Percentiles rank a stretch among this genome's conserved stretches.
phyloP scores from a whole-genome alignment of 2,329 filamentous ascomycete genomes.

The Curvularia verruculosa region DNA sequence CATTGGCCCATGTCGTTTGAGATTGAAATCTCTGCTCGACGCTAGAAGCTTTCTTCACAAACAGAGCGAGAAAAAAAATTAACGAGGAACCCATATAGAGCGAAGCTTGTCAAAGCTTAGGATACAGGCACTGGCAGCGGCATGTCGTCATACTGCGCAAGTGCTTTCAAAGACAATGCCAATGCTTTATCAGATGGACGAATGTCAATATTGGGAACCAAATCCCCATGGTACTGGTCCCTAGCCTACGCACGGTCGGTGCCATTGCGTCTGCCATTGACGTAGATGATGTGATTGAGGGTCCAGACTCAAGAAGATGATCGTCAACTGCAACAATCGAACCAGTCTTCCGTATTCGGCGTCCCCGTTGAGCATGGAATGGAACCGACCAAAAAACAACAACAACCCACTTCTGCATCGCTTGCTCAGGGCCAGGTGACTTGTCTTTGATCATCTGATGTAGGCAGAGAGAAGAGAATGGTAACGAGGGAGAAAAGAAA shows the following conservation, averaged over 20 bases:
- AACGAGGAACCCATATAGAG: neutral
- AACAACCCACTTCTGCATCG: neutral
- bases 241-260: neutral
- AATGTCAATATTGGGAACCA: neutral
- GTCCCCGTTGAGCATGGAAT: neutral
- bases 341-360: neutral
- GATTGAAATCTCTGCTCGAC: neutral
- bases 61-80: neutral
- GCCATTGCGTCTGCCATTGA: neutral
- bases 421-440: neutral
- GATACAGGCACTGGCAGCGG: neutral
- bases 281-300: neutral
- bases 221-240: too few relatives aligned
- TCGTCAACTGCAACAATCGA: neutral
- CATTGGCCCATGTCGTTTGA: constrained; percentile 6
- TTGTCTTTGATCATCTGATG: neutral
- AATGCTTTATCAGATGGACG: neutral
- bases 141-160: constrained; percentile 3
- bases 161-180: neutral
- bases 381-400: constrained; percentile 2
- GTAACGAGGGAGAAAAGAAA: neutral
- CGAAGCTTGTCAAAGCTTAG: constrained; percentile 2
- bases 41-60: neutral
- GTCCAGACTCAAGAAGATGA: neutral
- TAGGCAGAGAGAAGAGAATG: neutral